phyloP scores from a whole-genome alignment of 192 early-diverging fungal species.

The Chytriomyces hyalinus region DNA sequence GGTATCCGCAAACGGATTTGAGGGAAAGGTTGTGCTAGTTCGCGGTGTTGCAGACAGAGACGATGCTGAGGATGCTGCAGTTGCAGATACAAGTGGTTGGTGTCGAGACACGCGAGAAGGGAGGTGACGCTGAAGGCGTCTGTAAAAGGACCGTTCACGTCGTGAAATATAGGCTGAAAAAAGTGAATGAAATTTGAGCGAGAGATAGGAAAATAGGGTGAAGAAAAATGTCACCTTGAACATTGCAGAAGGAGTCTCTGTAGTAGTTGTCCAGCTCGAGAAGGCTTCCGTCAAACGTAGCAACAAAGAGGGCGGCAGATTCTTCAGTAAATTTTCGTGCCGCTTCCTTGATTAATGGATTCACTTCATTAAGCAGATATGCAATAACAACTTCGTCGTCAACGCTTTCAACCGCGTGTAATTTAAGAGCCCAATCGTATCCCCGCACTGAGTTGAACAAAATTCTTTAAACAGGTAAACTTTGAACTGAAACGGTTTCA shows the following conservation, averaged over 20 bases:
- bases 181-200: neutral
- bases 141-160: conserved; percentile 34
- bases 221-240: neutral
- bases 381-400: conserved; percentile 41
- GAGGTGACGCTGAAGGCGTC: conserved; percentile 29
- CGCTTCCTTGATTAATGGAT: conserved; percentile 37
- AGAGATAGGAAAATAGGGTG: neutral
- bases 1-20: too few species aligned
- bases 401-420: conserved; percentile 41
- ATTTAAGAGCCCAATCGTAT: conserved; percentile 41
- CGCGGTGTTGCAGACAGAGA: neutral
- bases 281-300: conserved; percentile 43
- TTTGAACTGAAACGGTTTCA: neutral
- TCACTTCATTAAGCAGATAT: conserved; percentile 44
- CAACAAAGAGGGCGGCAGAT: conserved; percentile 43
- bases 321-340: conserved; percentile 38
- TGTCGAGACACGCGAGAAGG: conserved; percentile 10
- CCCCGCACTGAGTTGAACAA: conserved; percentile 29
- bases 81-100: neutral
- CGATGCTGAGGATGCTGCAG: conserved; percentile 3
- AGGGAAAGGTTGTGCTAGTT: neutral
- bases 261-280: conserved; percentile 40
- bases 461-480: neutral
- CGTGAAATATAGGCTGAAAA: conserved; percentile 28
- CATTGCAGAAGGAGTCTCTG: conserved; percentile 19